Percentiles rank a stretch among this genome's conserved stretches.
These are phyloP conservation scores for Colletotrichum destructivum DNA, from an alignment of 2,329 filamentous ascomycete species.

Conservation along the genomic window DNA sequence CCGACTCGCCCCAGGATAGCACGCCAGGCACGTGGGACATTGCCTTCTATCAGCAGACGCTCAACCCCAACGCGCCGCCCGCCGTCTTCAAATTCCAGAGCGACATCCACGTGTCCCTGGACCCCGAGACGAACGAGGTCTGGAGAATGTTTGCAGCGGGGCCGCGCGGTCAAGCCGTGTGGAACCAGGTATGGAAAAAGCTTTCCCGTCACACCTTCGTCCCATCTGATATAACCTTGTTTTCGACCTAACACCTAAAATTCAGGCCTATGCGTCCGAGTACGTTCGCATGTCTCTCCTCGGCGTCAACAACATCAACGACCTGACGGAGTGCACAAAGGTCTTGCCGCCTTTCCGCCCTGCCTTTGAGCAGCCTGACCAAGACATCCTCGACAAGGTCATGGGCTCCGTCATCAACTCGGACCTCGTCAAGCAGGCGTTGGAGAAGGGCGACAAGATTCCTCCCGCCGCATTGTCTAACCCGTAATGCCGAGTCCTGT, in stretches of 20 bases:
- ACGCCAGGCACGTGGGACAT: constrained; percentile 69
- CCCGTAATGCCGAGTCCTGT: not conserved
- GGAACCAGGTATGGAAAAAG: constrained; percentile 56
- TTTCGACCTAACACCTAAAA: not conserved
- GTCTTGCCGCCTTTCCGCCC: constrained; percentile 58
- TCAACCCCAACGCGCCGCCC: constrained; percentile 50
- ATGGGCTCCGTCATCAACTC: constrained; percentile 25
- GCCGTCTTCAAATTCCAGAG: constrained; percentile 59
- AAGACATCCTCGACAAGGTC: constrained; percentile 28
- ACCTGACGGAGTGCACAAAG: constrained; percentile 68
- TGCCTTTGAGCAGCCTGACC: constrained; percentile 37
- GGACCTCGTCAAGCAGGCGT: constrained; percentile 24
- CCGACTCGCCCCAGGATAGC: constrained; percentile 64
- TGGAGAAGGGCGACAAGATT: constrained; percentile 41
- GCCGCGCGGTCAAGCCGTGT: constrained; percentile 52
- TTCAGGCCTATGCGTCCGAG: constrained; percentile 64
- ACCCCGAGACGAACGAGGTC: constrained; percentile 53
- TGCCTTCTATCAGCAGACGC: constrained; percentile 62
- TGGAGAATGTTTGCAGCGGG: constrained; percentile 56
- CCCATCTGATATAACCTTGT: constrained; percentile 8
- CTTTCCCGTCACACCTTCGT: constrained; percentile 15
- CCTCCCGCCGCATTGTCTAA: constrained; percentile 22
- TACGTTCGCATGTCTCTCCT: constrained; percentile 70
- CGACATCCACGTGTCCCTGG: constrained; percentile 57
- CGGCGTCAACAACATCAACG: constrained; percentile 70